phyloP scores from a whole-genome alignment of 2,329 filamentous ascomycete species.

The Zymoseptoria passerinii region DNA sequence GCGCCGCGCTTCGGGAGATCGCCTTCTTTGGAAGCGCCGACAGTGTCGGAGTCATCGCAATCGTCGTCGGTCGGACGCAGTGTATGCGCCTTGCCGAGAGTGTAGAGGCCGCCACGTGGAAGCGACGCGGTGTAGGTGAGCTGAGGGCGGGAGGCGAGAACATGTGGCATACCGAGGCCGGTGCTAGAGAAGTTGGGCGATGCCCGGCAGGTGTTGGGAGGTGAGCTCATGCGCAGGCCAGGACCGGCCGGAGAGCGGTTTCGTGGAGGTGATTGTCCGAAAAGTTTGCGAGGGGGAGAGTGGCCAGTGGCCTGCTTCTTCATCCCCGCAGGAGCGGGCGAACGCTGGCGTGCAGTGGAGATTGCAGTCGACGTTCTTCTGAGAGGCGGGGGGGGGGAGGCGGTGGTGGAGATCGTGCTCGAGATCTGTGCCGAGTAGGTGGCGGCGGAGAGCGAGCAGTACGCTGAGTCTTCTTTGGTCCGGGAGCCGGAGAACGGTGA shows the following conservation, averaged over 20 bases:
- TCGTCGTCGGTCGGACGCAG: slow-evolving; percentile 32
- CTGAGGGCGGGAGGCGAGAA: slow-evolving; percentile 54
- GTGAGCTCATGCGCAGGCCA: slow-evolving; percentile 49
- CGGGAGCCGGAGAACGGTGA: slow-evolving; percentile 33
- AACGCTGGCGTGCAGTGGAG: not conserved
- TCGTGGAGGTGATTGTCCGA: slow-evolving; percentile 64
- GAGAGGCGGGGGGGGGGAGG: not conserved
- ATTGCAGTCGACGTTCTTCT: not conserved
- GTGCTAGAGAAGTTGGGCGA: slow-evolving; percentile 34
- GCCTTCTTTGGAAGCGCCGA: slow-evolving; percentile 20
- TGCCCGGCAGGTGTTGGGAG: slow-evolving; percentile 51
- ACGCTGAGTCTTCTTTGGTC: slow-evolving; percentile 37
- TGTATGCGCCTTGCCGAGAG: slow-evolving; percentile 30
- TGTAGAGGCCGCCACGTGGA: slow-evolving; percentile 64
- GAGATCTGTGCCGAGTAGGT: not conserved
- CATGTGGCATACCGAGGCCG: slow-evolving; percentile 41
- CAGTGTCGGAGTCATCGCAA: slow-evolving; percentile 29
- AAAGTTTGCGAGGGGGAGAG: slow-evolving; percentile 48
- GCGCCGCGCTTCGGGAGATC: slow-evolving; percentile 75
- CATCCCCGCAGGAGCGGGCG: not conserved
- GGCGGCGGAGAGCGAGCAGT: slow-evolving; percentile 13
- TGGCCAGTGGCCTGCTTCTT: slow-evolving; percentile 14
- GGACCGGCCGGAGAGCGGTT: slow-evolving; percentile 37
- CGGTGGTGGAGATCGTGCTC: not conserved
- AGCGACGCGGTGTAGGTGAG: slow-evolving; percentile 77